Percentiles rank a stretch among this genome's conserved stretches.
Evolutionary conservation across 2,329 filamentous ascomycete genomes (phyloP).

Genomic region (Penicillium freii): DNA sequence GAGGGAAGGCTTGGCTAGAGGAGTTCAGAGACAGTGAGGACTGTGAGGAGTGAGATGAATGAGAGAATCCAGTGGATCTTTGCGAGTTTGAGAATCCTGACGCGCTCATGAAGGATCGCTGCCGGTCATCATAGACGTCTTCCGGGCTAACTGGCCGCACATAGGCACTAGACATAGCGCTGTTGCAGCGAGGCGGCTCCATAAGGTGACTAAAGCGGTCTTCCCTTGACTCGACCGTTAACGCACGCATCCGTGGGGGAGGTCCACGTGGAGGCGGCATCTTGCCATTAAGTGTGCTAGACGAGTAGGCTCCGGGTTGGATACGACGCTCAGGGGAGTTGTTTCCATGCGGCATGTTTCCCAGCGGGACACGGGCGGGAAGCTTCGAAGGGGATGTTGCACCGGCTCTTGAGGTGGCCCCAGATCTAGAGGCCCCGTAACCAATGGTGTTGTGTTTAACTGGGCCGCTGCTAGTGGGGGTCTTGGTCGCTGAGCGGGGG

Average conservation of each 20-base stretch:
- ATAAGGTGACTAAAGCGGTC: conserved; percentile 35
- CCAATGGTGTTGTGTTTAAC: conserved; percentile 42
- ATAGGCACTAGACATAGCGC: conserved; percentile 49
- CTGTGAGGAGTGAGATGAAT: conserved; percentile 44
- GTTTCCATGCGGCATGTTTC: conserved; percentile 52
- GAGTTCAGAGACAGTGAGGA: conserved; percentile 39
- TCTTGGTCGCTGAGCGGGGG: conserved; percentile 47
- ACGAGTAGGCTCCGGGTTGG: conserved; percentile 42
- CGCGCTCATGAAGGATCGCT: conserved; percentile 48
- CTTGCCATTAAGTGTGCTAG: conserved; percentile 47
- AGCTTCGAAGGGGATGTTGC: conserved; percentile 50
- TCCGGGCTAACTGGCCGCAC: conserved; percentile 66
- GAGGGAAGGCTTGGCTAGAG: conserved; percentile 32
- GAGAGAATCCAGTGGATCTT: conserved; percentile 39
- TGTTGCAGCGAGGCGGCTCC: conserved; percentile 52
- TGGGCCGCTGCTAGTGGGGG: conserved; percentile 44
- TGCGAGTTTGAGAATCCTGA: conserved; percentile 40
- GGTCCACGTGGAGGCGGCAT: conserved; percentile 58
- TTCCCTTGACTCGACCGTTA: conserved; percentile 57
- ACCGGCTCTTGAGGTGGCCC: conserved; percentile 34
- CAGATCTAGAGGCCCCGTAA: conserved; percentile 24
- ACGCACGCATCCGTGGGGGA: conserved; percentile 88
- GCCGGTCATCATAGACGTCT: conserved; percentile 77
- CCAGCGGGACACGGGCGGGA: conserved; percentile 47
- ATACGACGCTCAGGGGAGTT: conserved; percentile 77